Conservation (phyloP, 805 yeast species). For the Saturnispora bothae region DNA sequence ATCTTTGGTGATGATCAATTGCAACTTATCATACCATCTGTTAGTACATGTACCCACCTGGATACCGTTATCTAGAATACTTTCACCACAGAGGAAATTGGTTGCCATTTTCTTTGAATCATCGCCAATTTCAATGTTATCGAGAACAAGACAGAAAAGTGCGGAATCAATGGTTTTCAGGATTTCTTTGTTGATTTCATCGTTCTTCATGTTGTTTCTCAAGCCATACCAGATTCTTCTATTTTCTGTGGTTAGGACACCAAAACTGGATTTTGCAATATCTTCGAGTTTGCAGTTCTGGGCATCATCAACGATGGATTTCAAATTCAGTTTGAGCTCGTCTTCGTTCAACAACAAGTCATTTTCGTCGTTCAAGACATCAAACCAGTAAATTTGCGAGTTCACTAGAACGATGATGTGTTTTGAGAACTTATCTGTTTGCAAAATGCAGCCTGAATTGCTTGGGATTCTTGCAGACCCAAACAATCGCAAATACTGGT, state of each 20-base stretch:
- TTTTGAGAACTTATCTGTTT: conserved; percentile 61
- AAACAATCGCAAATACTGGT: conserved; percentile 77
- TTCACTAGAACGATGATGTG: conserved; percentile 76
- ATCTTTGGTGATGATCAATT: conserved; percentile 75
- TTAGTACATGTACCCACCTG: conserved; percentile 92
- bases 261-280: conserved; percentile 69
- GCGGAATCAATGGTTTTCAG: conserved; percentile 71
- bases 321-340: conserved; percentile 65
- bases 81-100: conserved; percentile 82
- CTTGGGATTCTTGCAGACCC: conserved; percentile 87
- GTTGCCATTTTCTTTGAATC: conserved; percentile 58
- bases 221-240: conserved; percentile 79
- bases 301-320: conserved; percentile 70
- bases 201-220: conserved; percentile 40
- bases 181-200: conserved; percentile 54
- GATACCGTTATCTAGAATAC: conserved; percentile 68
- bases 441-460: conserved; percentile 72
- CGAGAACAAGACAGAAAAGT: conserved; percentile 72
- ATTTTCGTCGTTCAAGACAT: conserved; percentile 66
- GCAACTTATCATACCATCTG: conserved; percentile 86
- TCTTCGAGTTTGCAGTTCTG: conserved; percentile 41
- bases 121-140: conserved; percentile 56
- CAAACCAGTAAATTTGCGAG: conserved; percentile 92
- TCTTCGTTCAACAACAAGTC: conserved; percentile 64
- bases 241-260: conserved; percentile 83